phyloP scores from a whole-genome alignment of 306 rosid genomes.

The Glycine soja region DNA sequence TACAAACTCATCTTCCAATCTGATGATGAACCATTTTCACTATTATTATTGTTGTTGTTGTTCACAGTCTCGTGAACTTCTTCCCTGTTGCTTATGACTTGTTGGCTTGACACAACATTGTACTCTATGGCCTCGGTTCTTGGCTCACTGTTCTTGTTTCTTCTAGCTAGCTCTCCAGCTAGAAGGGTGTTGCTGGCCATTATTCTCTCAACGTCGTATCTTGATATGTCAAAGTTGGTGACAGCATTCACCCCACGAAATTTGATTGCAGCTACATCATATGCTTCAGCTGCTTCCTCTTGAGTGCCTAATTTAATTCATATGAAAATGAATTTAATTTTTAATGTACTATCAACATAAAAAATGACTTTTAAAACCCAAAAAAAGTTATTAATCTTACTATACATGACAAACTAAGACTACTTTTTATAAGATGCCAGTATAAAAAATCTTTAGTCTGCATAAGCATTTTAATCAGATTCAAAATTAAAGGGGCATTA shows the following conservation, averaged over 20 bases:
- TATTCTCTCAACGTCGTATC: constrained; percentile 86
- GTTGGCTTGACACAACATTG: constrained; percentile 45
- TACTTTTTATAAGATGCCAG: too few relatives aligned
- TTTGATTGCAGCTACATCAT: constrained; percentile 90
- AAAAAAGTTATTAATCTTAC: too few relatives aligned
- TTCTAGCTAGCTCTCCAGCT: constrained; percentile 72
- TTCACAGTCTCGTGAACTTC: constrained; percentile 18
- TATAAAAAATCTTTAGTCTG: too few relatives aligned
- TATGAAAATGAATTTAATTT: not conserved
- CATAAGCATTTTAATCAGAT: not conserved
- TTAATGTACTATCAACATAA: not conserved
- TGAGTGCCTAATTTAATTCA: constrained; percentile 72
- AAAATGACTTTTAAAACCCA: not conserved
- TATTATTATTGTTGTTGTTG: constrained; percentile 3
- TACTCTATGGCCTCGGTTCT: constrained; percentile 49
- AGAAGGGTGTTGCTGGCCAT: constrained; percentile 81
- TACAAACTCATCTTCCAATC: constrained; percentile 63
- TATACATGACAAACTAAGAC: too few relatives aligned
- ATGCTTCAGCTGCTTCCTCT: constrained; percentile 99
- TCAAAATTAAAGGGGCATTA: not conserved
- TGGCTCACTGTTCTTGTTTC: constrained; percentile 54
- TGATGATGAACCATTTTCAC: constrained; percentile 48
- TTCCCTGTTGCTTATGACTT: constrained; percentile 36
- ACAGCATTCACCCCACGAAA: constrained; percentile 87
- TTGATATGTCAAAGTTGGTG: constrained; percentile 79